Percentiles rank a stretch among this genome's conserved stretches.
phyloP scores from a whole-genome alignment of 2,329 filamentous ascomycete genomes.

The Cytospora paraplurivora region DNA sequence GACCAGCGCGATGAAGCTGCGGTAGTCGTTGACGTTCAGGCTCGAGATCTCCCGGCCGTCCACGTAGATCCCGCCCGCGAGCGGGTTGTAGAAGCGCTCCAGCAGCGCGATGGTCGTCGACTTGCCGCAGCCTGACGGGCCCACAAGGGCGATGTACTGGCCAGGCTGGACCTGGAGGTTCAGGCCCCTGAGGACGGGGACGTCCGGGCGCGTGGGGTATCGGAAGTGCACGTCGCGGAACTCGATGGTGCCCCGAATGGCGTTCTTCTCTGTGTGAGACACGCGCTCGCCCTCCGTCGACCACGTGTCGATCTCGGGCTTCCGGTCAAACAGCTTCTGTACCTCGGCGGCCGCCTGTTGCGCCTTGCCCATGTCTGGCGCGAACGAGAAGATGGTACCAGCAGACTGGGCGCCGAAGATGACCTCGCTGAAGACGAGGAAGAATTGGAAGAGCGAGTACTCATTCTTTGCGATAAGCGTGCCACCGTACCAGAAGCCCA shows the following conservation, averaged over 20 bases:
- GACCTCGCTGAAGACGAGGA: conserved; percentile 83
- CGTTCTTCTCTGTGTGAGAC: conserved; percentile 35
- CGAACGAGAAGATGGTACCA: conserved; percentile 85
- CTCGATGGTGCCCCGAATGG: conserved; percentile 77
- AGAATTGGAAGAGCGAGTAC: conserved; percentile 84
- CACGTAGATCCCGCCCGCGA: conserved; percentile 76
- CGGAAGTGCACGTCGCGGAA: conserved; percentile 93
- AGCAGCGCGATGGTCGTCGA: conserved; percentile 88
- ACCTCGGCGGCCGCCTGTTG: conserved; percentile 80
- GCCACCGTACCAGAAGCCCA: conserved; percentile 93
- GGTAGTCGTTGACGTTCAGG: conserved; percentile 84
- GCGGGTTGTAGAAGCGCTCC: conserved; percentile 92
- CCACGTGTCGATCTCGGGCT: conserved; percentile 83
- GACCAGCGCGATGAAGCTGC: conserved; percentile 81
- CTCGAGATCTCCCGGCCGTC: conserved; percentile 81
- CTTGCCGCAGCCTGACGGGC: conserved; percentile 93
- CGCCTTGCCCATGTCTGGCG: conserved; percentile 91
- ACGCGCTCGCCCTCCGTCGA: conserved; percentile 67
- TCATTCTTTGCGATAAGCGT: conserved; percentile 70
- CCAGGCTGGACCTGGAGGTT: conserved; percentile 74
- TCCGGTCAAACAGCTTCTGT: conserved; percentile 80
- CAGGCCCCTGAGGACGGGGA: conserved; percentile 86
- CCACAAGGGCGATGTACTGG: conserved; percentile 86
- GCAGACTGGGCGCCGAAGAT: conserved; percentile 93
- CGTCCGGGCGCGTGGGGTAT: conserved; percentile 87